Conservation (phyloP, 2,329 filamentous ascomycete genomes). For the Colletotrichum zoysiae region DNA sequence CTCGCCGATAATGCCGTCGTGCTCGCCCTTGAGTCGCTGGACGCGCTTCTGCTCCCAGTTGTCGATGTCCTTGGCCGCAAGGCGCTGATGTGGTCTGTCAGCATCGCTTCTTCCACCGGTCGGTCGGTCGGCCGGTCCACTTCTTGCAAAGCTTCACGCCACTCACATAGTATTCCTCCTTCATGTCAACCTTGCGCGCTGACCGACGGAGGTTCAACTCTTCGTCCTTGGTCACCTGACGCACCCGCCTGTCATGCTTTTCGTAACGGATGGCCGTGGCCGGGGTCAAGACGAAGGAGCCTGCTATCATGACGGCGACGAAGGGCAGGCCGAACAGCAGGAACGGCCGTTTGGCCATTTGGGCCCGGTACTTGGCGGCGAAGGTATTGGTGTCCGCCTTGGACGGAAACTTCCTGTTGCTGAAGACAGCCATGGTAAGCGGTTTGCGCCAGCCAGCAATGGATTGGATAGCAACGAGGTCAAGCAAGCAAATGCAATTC, state of each 20-base stretch:
- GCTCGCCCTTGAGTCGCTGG: constrained; percentile 88
- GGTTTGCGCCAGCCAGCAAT: constrained; percentile 16
- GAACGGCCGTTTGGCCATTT: constrained; percentile 86
- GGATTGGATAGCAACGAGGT: not conserved
- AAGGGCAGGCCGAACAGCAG: constrained; percentile 95
- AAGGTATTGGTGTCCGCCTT: constrained; percentile 75
- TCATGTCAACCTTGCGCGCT: constrained; percentile 80
- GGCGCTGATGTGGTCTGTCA: constrained; percentile 77
- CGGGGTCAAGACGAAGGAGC: constrained; percentile 93
- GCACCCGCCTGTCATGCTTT: constrained; percentile 89
- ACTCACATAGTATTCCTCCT: constrained; percentile 89
- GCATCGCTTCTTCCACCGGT: constrained; percentile 46
- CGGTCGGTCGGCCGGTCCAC: too few species aligned
- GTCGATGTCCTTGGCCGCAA: constrained; percentile 91
- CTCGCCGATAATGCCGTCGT: constrained; percentile 79
- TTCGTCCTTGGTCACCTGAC: constrained; percentile 87
- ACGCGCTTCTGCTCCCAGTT: constrained; percentile 98
- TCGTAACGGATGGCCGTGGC: constrained; percentile 96
- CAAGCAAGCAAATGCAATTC: not conserved
- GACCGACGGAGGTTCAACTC: constrained; percentile 83
- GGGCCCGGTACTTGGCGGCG: constrained; percentile 80
- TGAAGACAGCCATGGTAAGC: constrained; percentile 71
- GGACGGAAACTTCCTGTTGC: constrained; percentile 77
- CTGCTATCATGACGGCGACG: constrained; percentile 87
- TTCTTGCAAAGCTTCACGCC: not conserved